These are phyloP conservation scores for Medicago arabica DNA, from an alignment of 306 rosid genomes.

Conservation along the genomic window DNA sequence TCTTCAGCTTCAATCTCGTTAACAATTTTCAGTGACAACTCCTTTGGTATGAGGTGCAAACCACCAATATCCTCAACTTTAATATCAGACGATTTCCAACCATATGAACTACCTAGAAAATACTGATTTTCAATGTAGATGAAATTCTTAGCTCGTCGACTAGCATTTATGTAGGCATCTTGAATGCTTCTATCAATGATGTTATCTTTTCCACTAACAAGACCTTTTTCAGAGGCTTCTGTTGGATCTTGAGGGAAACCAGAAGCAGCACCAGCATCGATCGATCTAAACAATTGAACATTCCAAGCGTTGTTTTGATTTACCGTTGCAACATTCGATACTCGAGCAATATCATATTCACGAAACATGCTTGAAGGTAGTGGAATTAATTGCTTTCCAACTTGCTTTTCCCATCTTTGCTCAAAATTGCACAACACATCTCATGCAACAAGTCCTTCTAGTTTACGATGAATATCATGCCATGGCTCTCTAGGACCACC, in stretches of 20 bases:
- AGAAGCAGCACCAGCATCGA: slow-evolving; percentile 76
- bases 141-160: slow-evolving; percentile 76
- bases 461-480: slow-evolving; percentile 88
- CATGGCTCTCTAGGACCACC: slow-evolving; percentile 98
- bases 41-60: slow-evolving; percentile 82
- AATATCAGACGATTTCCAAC: slow-evolving; percentile 63
- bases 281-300: slow-evolving; percentile 84
- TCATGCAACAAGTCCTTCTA: slow-evolving; percentile 86
- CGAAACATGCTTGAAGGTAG: slow-evolving; percentile 47
- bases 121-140: slow-evolving; percentile 92
- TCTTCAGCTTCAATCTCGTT: slow-evolving; percentile 85
- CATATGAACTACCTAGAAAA: slow-evolving; percentile 87
- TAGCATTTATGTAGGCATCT: slow-evolving; percentile 82
- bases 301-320: slow-evolving; percentile 62
- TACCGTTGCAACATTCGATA: slow-evolving; percentile 11
- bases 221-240: slow-evolving; percentile 55
- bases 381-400: slow-evolving; percentile 45
- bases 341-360: slow-evolving; percentile 39
- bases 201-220: slow-evolving; percentile 77
- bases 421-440: slow-evolving; percentile 81
- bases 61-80: slow-evolving; percentile 72
- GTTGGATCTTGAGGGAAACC: slow-evolving; percentile 66
- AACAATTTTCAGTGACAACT: slow-evolving; percentile 77
- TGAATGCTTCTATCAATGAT: slow-evolving; percentile 78
- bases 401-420: slow-evolving; percentile 81